Conservation (phyloP, 768 basidiomycete genomes). For the Tricholoma matsutake region DNA sequence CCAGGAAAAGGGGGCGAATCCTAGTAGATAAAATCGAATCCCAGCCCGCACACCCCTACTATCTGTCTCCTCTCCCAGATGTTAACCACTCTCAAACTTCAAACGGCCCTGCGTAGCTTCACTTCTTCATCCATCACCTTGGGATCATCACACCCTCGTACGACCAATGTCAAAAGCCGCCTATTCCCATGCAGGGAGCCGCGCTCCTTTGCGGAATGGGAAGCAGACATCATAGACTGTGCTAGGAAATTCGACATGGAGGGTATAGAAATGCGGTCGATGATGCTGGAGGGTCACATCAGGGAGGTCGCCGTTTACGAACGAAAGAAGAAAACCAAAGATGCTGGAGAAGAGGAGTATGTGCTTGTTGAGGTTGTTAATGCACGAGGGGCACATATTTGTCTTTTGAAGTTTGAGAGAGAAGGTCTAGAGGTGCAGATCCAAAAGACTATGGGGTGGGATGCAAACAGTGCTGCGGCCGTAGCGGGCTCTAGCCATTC, state of each 20-base stretch:
- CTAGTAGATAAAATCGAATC: not conserved
- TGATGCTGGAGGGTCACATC: not conserved
- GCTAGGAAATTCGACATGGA: not conserved
- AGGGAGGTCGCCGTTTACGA: not conserved
- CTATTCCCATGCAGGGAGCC: not conserved
- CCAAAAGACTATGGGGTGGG: not conserved
- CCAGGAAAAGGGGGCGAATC: not conserved
- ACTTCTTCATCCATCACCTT: not conserved
- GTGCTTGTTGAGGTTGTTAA: not conserved
- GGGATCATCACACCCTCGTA: not conserved
- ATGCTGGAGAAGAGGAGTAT: not conserved
- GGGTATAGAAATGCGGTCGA: not conserved
- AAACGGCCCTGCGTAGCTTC: not conserved
- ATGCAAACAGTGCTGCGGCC: not conserved
- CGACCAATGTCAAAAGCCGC: not conserved
- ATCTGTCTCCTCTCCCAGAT: not conserved
- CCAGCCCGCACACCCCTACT: not conserved
- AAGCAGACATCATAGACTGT: not conserved
- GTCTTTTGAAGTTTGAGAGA: not conserved
- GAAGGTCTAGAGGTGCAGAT: not conserved
- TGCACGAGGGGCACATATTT: not conserved
- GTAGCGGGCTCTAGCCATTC: not conserved
- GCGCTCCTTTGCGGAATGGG: not conserved
- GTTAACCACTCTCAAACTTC: not conserved
- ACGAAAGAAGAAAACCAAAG: not conserved